Evolutionary conservation across 129 eudicot genomes (phyloP), one percentile per base, ranked within the genome.

Genomic region (Lactuca saligna): DNA sequence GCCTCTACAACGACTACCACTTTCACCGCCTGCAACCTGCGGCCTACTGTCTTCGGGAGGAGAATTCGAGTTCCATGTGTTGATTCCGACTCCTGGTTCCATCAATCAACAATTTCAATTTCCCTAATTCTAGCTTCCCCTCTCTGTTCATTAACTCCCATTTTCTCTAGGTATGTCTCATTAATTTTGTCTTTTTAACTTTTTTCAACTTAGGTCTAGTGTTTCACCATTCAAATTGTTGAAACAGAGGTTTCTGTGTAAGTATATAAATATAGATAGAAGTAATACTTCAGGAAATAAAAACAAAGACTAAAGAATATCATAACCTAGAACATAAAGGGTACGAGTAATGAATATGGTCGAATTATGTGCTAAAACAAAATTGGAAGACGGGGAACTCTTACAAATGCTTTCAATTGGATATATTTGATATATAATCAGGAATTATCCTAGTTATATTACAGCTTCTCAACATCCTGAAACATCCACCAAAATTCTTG

Each of bases 171-270:
- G n/a, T n/a, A n/a, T n/a, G n/a, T n/a, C n/a, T n/a, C n/a, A n/a
- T n/a, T n/a, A n/a, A n/a, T n/a, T n/a, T n/a, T n/a, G n/a, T n/a
- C n/a, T n/a, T n/a, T n/a, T n/a, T n/a, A n/a, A 2, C 7, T 10
- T 4, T 3, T 2, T 16, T 20, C 74, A 62, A 15, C 63, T 60
- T 38, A 87, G 79, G 17, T 83, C 17, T 10, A 91, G 88, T 34
- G 82, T 65, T 29, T 59, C 73, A 31, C 88, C 95, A 60, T 68
- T 25, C 39, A 88, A 69, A 8, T 65, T 80, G 74, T 87, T 87
- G 46, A 87, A 84, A 59, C 95, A 84, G 5, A 87, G 88, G 65
- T 88, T 88, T 57, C 95, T 88, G 84, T 74, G 8, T 46, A 42
- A 1, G 11, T 46, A 44, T 44, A 12, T 17, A 1, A 17, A 53